Evolutionary conservation across 148 eudicot genomes (phyloP), one percentile per base, ranked within the genome.

Genomic region (Heliosperma pusillum): DNA sequence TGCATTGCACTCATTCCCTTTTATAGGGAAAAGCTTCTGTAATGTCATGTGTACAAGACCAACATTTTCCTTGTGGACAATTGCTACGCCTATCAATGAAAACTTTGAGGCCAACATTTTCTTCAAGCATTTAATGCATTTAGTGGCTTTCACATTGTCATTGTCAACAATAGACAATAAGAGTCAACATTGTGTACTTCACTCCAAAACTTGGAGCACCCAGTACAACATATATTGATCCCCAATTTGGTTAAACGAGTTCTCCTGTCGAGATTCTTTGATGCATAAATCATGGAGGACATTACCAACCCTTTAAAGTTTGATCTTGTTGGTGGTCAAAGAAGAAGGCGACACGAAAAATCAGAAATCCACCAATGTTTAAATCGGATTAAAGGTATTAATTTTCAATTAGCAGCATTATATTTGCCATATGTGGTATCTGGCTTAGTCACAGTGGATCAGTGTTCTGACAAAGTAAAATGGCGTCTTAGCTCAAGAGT

Each of bases 251-350:
- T 78, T 72, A 42, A 86, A 72, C 56, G 86, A 71, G 40, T 88
- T 86, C n/a, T 80, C 83, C 63, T 80, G 79, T 13, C 40, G 36
- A 11, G 83, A 84, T 65, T 80, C 77, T 21, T 44, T 44, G 50
- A 77, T 79, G 75, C 91, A 88, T 10, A 88, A 80, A 19, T 82
- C 89, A 55, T 75, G 87, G 36, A 86, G 16, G 58, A 77, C 57
- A 58, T 88, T 88, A 72, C 85, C 88, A 21, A 88, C 60, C 15
- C 86, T 77, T 29, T 85, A 86, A 0, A 83, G 64, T 76, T 88
- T 88, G 19, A 88, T 69, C 58, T 80, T 64, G 10, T 87, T 87
- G 45, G 73, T n/a, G n/a, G n/a, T n/a, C n/a, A n/a, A n/a, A n/a
- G n/a, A n/a, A n/a, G n/a, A n/a, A n/a, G n/a, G n/a, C n/a, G n/a